phyloP scores from a whole-genome alignment of 495 filamentous ascomycete species.

The Podospora pseudoanserina region DNA sequence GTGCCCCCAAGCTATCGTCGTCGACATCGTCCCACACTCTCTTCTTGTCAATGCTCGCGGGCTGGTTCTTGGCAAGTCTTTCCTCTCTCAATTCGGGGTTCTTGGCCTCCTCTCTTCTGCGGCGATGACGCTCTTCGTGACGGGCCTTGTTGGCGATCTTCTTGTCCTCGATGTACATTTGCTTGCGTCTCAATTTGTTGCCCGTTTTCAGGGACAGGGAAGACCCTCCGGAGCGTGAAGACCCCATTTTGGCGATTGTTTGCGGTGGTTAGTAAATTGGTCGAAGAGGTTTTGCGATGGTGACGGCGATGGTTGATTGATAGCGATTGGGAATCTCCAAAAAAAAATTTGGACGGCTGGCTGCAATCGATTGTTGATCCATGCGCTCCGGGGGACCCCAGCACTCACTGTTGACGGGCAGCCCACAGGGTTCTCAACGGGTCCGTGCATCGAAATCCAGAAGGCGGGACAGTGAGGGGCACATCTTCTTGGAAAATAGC shows the following conservation, averaged over 20 bases:
- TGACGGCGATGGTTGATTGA: not conserved
- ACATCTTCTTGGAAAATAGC: slow-evolving; percentile 8
- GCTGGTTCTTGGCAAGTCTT: slow-evolving; percentile 72
- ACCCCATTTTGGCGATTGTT: slow-evolving; percentile 18
- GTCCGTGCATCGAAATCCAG: slow-evolving; percentile 11
- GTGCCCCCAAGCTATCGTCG: slow-evolving; percentile 68
- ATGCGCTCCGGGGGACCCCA: slow-evolving; percentile 19
- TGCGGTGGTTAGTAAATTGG: slow-evolving; percentile 3
- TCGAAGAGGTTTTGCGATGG: not conserved
- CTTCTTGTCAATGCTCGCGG: slow-evolving; percentile 82
- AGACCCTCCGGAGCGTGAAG: slow-evolving; percentile 16
- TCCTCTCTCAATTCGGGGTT: slow-evolving; percentile 71
- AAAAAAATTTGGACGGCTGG: slow-evolving; percentile 9
- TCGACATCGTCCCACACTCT: slow-evolving; percentile 91
- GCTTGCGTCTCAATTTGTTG: slow-evolving; percentile 75
- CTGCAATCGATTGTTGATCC: slow-evolving; percentile 1
- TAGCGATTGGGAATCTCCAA: not conserved
- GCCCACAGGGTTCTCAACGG: slow-evolving; percentile 7
- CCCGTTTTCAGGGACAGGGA: slow-evolving; percentile 31
- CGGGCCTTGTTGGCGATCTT: slow-evolving; percentile 64
- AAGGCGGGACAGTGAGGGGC: slow-evolving; percentile 15
- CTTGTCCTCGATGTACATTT: slow-evolving; percentile 74
- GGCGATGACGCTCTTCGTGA: slow-evolving; percentile 69
- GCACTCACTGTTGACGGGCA: not conserved
- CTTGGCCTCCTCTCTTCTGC: slow-evolving; percentile 79